phyloP scores from a whole-genome alignment of 1,139 yeast genomes.

The Scheffersomyces titani region DNA sequence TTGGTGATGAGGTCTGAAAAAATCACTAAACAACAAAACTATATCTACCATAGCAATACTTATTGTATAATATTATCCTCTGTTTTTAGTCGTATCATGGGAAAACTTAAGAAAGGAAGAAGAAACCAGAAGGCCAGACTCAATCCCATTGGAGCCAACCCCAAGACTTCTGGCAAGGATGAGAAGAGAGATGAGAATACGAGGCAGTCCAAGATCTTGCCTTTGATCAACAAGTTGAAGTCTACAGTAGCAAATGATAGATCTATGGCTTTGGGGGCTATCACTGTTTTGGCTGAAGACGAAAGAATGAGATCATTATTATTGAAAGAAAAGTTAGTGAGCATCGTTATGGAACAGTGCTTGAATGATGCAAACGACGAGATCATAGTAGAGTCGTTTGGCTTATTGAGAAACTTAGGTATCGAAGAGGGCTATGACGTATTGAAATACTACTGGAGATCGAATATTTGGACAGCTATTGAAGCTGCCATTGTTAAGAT shows the following conservation, averaged over 20 bases:
- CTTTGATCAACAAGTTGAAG: slow-evolving; percentile 65
- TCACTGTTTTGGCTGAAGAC: slow-evolving; percentile 73
- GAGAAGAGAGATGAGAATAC: slow-evolving; percentile 47
- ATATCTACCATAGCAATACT: background rate
- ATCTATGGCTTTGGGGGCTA: slow-evolving; percentile 75
- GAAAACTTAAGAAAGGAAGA: slow-evolving; percentile 71
- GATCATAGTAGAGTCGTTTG: slow-evolving; percentile 76
- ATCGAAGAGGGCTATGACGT: slow-evolving; percentile 91
- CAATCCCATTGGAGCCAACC: slow-evolving; percentile 24
- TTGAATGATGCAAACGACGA: slow-evolving; percentile 71
- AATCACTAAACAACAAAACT: background rate
- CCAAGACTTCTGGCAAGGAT: slow-evolving; percentile 22
- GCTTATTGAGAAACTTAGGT: slow-evolving; percentile 74
- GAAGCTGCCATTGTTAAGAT: slow-evolving; percentile 53
- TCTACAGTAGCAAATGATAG: slow-evolving; percentile 71
- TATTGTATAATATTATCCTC: slow-evolving; percentile 2
- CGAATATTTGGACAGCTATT: slow-evolving; percentile 68
- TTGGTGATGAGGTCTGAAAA: background rate
- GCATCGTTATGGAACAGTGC: slow-evolving; percentile 61
- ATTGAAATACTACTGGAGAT: slow-evolving; percentile 73
- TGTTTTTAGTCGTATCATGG: slow-evolving; percentile 47
- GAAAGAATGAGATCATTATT: slow-evolving; percentile 59
- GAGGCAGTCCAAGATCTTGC: slow-evolving; percentile 60
- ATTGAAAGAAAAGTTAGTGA: slow-evolving; percentile 69
- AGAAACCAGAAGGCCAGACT: slow-evolving; percentile 57